These are phyloP conservation scores for Abrus precatorius DNA, from an alignment of 306 rosid species.

Conservation along the genomic window DNA sequence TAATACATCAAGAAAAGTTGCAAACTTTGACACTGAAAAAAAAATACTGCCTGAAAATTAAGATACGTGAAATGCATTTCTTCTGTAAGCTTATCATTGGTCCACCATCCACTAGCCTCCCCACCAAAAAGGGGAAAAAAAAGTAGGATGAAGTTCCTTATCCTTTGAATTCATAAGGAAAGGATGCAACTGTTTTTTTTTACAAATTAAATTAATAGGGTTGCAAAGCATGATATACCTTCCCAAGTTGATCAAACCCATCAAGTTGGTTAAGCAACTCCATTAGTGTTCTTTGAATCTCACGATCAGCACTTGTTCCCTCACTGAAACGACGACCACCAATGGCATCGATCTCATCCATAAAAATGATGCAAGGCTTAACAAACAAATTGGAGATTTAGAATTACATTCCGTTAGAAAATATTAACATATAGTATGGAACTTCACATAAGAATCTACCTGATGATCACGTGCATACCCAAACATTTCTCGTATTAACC, in stretches of 20 bases:
- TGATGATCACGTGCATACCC: conserved; percentile 99
- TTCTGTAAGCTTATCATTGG: neutral
- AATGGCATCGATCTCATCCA: conserved; percentile 99
- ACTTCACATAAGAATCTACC: conserved; percentile 56
- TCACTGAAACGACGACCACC: conserved; percentile 98
- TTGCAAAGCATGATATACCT: conserved; percentile 61
- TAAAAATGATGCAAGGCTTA: conserved; percentile 98
- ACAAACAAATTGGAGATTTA: conserved; percentile 37
- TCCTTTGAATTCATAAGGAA: neutral
- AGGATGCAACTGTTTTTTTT: too few relatives aligned
- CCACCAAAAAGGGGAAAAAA: neutral
- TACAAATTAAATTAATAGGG: conserved; percentile 1
- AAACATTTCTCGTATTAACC: conserved; percentile 97
- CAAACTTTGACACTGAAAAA: neutral
- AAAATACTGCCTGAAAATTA: neutral
- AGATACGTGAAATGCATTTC: neutral
- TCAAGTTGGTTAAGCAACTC: conserved; percentile 97
- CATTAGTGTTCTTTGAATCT: conserved; percentile 96
- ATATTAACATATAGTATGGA: conserved; percentile 18
- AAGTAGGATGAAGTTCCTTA: neutral
- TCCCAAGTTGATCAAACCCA: conserved; percentile 97
- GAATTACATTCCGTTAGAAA: conserved; percentile 25
- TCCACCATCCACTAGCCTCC: neutral
- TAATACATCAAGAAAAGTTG: neutral
- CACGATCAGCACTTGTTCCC: conserved; percentile 99